Evolutionary conservation across 1,284 basidiomycete genomes (phyloP).

Genomic region (Sporisorium scitamineum): DNA sequence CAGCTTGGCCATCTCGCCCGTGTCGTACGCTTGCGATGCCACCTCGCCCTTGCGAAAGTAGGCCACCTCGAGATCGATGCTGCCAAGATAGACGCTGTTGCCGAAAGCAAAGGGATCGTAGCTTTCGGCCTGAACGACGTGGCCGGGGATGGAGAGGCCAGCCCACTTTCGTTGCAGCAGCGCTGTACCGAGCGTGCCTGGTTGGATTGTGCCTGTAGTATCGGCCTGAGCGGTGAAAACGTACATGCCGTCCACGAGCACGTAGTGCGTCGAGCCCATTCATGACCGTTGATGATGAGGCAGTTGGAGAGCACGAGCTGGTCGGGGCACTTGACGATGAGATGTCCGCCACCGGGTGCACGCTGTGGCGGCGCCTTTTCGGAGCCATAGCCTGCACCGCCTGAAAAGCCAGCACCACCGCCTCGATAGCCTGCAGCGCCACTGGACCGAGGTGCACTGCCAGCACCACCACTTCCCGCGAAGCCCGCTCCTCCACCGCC

Average conservation of each 20-base stretch:
- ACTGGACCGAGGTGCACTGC: conserved; percentile 23
- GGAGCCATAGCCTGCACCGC: conserved; percentile 31
- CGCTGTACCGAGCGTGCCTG: conserved; percentile 61
- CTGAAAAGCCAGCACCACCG: conserved; percentile 27
- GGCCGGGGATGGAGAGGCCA: conserved; percentile 60
- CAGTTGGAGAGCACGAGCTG: conserved; percentile 62
- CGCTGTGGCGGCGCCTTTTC: conserved; percentile 28
- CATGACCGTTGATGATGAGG: conserved; percentile 61
- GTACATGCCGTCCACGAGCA: conserved; percentile 62
- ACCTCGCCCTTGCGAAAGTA: conserved; percentile 58
- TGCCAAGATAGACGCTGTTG: conserved; percentile 61
- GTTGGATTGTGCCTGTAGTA: conserved; percentile 52
- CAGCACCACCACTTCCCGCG: conserved; percentile 16
- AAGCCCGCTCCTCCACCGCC: conserved; percentile 32
- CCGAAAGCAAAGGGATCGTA: conserved; percentile 63
- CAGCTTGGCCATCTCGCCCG: conserved; percentile 83
- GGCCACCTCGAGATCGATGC: conserved; percentile 63
- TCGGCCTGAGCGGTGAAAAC: conserved; percentile 64
- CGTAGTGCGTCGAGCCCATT: conserved; percentile 66
- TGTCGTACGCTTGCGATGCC: conserved; percentile 71
- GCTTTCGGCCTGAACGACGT: conserved; percentile 58
- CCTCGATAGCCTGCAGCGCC: conserved; percentile 36
- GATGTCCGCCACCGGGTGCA: conserved; percentile 25
- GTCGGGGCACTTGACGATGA: conserved; percentile 59
- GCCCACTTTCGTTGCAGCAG: conserved; percentile 66